Percentiles rank a stretch among this genome's conserved stretches.
phyloP scores from a whole-genome alignment of 306 rosid species.

The Gynostemma pentaphyllum region DNA sequence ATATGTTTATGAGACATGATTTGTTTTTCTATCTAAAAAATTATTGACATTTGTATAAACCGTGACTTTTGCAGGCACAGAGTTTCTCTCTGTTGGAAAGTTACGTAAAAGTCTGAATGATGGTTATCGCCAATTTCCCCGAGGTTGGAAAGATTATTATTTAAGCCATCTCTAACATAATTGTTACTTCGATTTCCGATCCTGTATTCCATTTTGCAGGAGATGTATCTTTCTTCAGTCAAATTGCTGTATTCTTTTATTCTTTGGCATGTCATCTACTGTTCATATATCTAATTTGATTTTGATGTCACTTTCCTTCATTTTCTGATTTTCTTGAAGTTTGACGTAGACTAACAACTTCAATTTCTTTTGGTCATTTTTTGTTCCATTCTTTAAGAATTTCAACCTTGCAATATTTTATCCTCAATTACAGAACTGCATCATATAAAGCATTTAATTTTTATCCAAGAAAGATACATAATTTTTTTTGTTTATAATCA shows the following conservation, averaged over 20 bases:
- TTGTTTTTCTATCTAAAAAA: not conserved
- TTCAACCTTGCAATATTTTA: not conserved
- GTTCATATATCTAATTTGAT: not conserved
- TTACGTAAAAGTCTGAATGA: slow-evolving; percentile 27
- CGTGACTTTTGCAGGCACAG: slow-evolving; percentile 29
- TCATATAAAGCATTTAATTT: not conserved
- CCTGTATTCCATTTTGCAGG: not conserved
- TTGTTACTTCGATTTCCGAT: not conserved
- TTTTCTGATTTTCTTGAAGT: not conserved
- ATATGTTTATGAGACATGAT: not conserved
- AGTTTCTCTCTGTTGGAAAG: slow-evolving; percentile 39
- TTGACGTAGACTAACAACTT: not conserved
- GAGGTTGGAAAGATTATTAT: slow-evolving; percentile 38
- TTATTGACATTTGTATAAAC: slow-evolving; percentile 6
- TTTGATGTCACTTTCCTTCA: not conserved
- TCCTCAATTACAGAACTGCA: not conserved
- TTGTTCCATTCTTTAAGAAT: not conserved
- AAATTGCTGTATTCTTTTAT: not conserved
- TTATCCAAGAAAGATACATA: not conserved
- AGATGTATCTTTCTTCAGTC: not conserved
- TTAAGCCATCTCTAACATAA: not conserved
- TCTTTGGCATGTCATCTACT: not conserved
- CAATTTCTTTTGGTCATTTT: not conserved
- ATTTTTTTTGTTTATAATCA: not conserved
- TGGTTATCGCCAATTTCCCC: slow-evolving; percentile 41